These are phyloP conservation scores for Cerrena zonata DNA, from an alignment of 1,284 basidiomycete species.

Conservation along the genomic window DNA sequence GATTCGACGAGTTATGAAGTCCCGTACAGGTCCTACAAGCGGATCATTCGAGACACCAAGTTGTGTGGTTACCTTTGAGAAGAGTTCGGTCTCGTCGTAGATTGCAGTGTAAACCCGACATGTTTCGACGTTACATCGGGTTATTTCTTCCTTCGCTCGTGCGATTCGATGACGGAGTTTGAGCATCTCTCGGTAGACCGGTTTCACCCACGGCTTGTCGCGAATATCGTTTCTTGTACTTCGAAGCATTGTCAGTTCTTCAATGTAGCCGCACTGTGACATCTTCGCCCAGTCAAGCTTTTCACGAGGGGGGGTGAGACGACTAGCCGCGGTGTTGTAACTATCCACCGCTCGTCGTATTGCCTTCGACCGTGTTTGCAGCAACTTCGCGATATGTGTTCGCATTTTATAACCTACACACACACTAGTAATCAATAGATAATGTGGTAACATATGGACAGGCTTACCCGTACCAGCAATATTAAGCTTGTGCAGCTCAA, in stretches of 20 bases:
- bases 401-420: slow-evolving; percentile 17
- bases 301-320: slow-evolving; percentile 18
- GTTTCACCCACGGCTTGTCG: slow-evolving; percentile 23
- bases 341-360: slow-evolving; percentile 13
- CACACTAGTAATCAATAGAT: neutral
- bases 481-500: slow-evolving; percentile 28
- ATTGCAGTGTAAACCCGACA: slow-evolving; percentile 11
- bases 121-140: too few species aligned
- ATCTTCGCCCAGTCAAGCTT: slow-evolving; percentile 24
- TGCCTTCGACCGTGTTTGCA: slow-evolving; percentile 13
- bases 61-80: neutral
- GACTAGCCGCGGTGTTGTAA: slow-evolving; percentile 18
- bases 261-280: slow-evolving; percentile 27
- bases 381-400: slow-evolving; percentile 16
- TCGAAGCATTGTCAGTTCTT: slow-evolving; percentile 23
- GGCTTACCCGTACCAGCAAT: slow-evolving; percentile 17
- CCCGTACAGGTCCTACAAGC: slow-evolving; percentile 1
- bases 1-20: slow-evolving; percentile 5
- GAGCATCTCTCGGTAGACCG: slow-evolving; percentile 19
- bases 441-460: neutral
- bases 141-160: slow-evolving; percentile 30
- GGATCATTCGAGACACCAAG: too few species aligned
- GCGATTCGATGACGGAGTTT: slow-evolving; percentile 22
- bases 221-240: slow-evolving; percentile 23
- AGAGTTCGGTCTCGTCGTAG: neutral